Conservation (phyloP, 2,329 filamentous ascomycete genomes). For the Cercospora canescens region DNA sequence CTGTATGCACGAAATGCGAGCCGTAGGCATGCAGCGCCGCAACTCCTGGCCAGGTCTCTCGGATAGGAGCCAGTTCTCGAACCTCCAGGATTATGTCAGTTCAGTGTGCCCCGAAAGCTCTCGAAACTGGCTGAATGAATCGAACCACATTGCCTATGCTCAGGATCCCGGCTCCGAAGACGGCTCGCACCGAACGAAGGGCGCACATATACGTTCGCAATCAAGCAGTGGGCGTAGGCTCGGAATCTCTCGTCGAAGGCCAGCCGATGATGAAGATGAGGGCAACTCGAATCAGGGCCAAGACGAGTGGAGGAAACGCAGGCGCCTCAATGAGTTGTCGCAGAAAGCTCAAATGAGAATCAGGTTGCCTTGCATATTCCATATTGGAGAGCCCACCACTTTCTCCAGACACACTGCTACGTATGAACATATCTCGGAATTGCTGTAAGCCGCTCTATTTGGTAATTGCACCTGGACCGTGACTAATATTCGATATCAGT, state of each 20-base stretch:
- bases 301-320: not conserved
- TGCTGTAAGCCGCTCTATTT: not conserved
- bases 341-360: not conserved
- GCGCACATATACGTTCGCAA: not conserved
- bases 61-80: too few species aligned
- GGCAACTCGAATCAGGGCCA: not conserved
- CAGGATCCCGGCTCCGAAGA: not conserved
- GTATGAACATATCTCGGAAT: not conserved
- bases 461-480: not conserved
- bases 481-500: not conserved
- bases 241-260: not conserved
- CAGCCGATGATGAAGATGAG: not conserved
- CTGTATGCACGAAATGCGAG: not conserved
- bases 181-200: not conserved
- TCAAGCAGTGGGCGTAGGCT: not conserved
- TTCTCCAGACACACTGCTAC: not conserved
- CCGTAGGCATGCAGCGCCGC: not conserved
- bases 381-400: not conserved
- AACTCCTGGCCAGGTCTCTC: not conserved
- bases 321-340: not conserved
- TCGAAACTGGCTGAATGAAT: not conserved
- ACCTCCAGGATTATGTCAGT: not conserved
- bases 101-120: not conserved
- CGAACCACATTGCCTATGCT: not conserved
- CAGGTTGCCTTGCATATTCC: not conserved